Conservation (phyloP, 176 grass and related monocot genomes). For the Aegilops longissima region DNA sequence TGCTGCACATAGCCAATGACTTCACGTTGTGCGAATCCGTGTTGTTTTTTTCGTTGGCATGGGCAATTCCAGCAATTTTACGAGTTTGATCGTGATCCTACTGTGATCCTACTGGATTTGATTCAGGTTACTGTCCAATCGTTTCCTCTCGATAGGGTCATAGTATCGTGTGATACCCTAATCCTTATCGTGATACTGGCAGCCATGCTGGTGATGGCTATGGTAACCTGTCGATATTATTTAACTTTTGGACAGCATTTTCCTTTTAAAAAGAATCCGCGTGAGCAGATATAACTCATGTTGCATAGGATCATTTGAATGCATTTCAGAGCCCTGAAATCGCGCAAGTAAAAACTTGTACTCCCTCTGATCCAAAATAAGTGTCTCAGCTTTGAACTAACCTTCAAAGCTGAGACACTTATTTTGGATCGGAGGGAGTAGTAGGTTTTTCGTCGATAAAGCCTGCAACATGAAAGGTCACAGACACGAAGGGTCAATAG, state of each 20-base stretch:
- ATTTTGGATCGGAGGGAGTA: not conserved
- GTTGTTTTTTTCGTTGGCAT: not conserved
- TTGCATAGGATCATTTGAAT: conserved; percentile 5
- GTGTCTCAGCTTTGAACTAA: too few species aligned
- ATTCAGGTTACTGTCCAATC: not conserved
- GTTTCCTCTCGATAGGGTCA: not conserved
- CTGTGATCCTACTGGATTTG: not conserved
- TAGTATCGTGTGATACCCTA: not conserved
- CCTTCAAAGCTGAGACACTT: too few species aligned
- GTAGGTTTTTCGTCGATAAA: not conserved
- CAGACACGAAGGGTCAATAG: not conserved
- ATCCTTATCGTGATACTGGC: not conserved
- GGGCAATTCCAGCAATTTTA: not conserved
- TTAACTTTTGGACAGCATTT: conserved; percentile 4
- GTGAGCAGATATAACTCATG: not conserved
- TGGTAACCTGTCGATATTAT: not conserved
- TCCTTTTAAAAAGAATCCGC: not conserved
- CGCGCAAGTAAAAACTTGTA: not conserved
- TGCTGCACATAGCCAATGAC: not conserved
- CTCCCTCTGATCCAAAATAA: too few species aligned
- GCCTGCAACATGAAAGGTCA: too few species aligned
- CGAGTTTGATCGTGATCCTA: not conserved
- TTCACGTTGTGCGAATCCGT: not conserved
- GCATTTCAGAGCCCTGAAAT: not conserved
- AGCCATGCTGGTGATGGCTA: conserved; percentile 1